These are phyloP conservation scores for Nidula microcarpa DNA, from an alignment of 768 basidiomycete species.

Conservation along the genomic window DNA sequence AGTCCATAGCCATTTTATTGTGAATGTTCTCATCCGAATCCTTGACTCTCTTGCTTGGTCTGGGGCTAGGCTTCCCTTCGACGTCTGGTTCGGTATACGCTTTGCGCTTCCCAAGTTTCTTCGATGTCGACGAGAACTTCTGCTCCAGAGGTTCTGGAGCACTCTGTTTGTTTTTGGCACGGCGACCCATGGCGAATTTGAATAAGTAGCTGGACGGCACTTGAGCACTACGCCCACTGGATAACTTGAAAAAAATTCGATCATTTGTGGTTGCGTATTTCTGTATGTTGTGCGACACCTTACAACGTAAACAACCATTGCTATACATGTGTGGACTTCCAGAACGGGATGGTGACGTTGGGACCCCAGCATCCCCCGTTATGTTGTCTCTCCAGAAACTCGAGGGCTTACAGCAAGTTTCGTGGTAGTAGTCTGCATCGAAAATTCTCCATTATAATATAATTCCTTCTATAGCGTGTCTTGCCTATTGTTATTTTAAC, in stretches of 20 bases:
- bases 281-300: not conserved
- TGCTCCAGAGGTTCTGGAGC: constrained; percentile 58
- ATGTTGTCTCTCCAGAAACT: too few species aligned
- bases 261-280: not conserved
- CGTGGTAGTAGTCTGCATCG: too few species aligned
- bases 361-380: too few species aligned
- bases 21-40: constrained; percentile 17
- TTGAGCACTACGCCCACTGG: too few species aligned
- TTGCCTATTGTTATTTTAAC: constrained; percentile 34
- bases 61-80: constrained; percentile 24
- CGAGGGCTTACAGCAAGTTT: too few species aligned
- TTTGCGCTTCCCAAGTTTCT: constrained; percentile 75
- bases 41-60: constrained; percentile 47
- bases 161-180: constrained; percentile 81
- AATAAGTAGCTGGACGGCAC: too few species aligned
- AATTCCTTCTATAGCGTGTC: not conserved
- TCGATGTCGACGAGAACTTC: constrained; percentile 36
- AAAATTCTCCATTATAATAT: too few species aligned
- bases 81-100: constrained; percentile 35
- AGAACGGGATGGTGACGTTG: too few species aligned
- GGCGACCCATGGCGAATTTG: constrained; percentile 63
- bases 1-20: too few species aligned
- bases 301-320: not conserved
- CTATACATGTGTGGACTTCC: too few species aligned
- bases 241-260: not conserved